Evolutionary conservation across 306 rosid species (phyloP).

Genomic region (Medicago ruthenica): DNA sequence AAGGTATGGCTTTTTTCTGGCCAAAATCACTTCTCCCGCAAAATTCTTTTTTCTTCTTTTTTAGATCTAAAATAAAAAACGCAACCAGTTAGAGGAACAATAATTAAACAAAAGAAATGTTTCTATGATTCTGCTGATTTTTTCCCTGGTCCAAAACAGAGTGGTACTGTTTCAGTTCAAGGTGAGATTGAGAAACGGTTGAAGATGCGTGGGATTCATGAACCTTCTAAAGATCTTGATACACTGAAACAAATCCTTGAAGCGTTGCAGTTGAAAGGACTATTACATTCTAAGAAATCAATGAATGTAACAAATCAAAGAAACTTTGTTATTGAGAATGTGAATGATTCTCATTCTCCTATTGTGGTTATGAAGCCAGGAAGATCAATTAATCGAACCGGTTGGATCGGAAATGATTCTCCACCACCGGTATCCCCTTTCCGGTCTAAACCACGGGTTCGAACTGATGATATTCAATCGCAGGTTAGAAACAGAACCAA

Average conservation of each 20-base stretch:
- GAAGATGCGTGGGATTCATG: constrained; percentile 80
- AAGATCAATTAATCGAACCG: constrained; percentile 47
- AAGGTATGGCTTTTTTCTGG: no score
- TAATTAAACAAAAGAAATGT: constrained; percentile 70
- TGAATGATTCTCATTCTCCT: constrained; percentile 66
- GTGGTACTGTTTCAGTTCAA: constrained; percentile 48
- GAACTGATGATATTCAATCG: constrained; percentile 41
- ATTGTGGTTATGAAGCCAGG: constrained; percentile 71
- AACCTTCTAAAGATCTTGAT: constrained; percentile 75
- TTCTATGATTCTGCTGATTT: constrained; percentile 79
- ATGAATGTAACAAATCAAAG: constrained; percentile 40
- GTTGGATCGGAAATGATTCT: constrained; percentile 54
- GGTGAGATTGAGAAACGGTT: constrained; percentile 79
- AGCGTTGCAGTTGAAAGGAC: constrained; percentile 90
- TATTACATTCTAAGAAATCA: constrained; percentile 68
- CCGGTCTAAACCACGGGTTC: constrained; percentile 53
- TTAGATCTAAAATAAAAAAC: constrained; percentile 29
- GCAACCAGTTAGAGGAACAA: constrained; percentile 52
- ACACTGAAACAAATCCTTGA: constrained; percentile 80
- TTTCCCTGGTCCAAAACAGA: constrained; percentile 77
- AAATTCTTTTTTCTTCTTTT: no score
- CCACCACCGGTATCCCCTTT: constrained; percentile 48
- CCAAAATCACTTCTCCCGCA: no score
- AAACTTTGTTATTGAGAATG: constrained; percentile 51
- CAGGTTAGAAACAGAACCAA: constrained; percentile 48